Evolutionary conservation across 1,139 yeast species (phyloP).

Genomic region (Geotrichum reessii): DNA sequence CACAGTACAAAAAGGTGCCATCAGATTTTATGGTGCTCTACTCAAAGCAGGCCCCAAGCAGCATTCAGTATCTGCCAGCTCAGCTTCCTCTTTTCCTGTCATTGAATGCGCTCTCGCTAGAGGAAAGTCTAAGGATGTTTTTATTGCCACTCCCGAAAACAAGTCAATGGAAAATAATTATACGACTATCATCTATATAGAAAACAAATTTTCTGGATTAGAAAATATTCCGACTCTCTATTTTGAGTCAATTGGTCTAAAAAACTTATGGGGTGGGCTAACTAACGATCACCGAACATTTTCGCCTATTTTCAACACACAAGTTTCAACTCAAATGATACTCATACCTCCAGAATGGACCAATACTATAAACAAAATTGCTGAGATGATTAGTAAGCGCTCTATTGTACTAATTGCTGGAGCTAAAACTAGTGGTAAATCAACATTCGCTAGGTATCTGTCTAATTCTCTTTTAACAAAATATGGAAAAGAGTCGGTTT

Average conservation of each 20-base stretch:
- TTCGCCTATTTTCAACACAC: conserved; percentile 19
- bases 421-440: conserved; percentile 78
- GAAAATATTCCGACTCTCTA: conserved; percentile 45
- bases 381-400: conserved; percentile 8
- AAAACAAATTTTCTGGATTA: conserved; percentile 41
- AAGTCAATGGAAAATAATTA: conserved; percentile 29
- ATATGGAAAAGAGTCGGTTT: conserved; percentile 27
- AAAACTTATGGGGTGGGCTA: conserved; percentile 30
- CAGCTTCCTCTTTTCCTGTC: conserved; percentile 51
- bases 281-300: conserved; percentile 10
- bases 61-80: conserved; percentile 41
- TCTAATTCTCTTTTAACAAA: conserved; percentile 41
- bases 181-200: conserved; percentile 44
- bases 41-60: conserved; percentile 29
- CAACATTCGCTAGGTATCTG: conserved; percentile 59
- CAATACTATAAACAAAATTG: conserved; percentile 18
- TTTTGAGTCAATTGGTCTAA: conserved; percentile 31
- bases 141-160: conserved; percentile 20
- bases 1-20: conserved; percentile 54
- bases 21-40: conserved; percentile 48
- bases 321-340: conserved; percentile 20
- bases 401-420: conserved; percentile 46
- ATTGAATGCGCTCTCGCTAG: conserved; percentile 46
- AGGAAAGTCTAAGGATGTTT: conserved; percentile 33
- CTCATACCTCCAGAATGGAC: conserved; percentile 28